Conservation (phyloP, 2,329 filamentous ascomycete species). For the Paraphaeosphaeria sporulosa region DNA sequence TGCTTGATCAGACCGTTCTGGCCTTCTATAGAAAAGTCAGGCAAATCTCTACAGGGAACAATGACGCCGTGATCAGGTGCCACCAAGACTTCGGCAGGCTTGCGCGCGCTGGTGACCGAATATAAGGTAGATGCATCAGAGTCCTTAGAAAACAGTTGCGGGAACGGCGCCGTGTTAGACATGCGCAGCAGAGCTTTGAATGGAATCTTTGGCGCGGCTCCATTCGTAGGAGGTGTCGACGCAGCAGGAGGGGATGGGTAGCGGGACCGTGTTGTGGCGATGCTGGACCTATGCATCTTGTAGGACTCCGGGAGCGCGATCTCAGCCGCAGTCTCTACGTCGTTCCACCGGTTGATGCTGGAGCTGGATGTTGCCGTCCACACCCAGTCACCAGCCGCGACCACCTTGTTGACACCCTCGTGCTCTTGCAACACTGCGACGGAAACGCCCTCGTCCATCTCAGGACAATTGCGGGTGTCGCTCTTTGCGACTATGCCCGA, state of each 20-base stretch:
- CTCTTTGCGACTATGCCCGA: constrained; percentile 96
- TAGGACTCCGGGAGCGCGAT: constrained; percentile 64
- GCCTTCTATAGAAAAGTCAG: constrained; percentile 76
- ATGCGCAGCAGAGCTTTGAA: constrained; percentile 80
- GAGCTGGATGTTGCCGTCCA: constrained; percentile 92
- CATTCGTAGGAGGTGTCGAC: constrained; percentile 40
- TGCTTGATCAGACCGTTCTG: constrained; percentile 96
- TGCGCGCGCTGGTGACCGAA: constrained; percentile 60
- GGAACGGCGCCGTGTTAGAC: constrained; percentile 83
- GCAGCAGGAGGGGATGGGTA: constrained; percentile 48
- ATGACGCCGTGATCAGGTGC: constrained; percentile 44
- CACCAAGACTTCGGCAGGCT: constrained; percentile 64
- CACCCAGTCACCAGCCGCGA: constrained; percentile 74
- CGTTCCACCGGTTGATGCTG: constrained; percentile 89
- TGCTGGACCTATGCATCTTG: constrained; percentile 63
- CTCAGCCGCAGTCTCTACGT: constrained; percentile 80
- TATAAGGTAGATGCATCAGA: constrained; percentile 64
- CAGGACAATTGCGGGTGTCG: constrained; percentile 77
- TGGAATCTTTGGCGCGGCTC: constrained; percentile 68
- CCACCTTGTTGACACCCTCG: constrained; percentile 74
- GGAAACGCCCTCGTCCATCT: constrained; percentile 87
- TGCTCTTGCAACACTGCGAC: constrained; percentile 93
- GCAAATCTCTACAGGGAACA: constrained; percentile 52
- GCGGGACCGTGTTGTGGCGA: constrained; percentile 52
- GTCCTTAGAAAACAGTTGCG: constrained; percentile 61